A percentile compares a stretch with the other conserved stretches of the same genome.
Conservation (phyloP, 208 protist genomes). For the Leishmania major region DNA sequence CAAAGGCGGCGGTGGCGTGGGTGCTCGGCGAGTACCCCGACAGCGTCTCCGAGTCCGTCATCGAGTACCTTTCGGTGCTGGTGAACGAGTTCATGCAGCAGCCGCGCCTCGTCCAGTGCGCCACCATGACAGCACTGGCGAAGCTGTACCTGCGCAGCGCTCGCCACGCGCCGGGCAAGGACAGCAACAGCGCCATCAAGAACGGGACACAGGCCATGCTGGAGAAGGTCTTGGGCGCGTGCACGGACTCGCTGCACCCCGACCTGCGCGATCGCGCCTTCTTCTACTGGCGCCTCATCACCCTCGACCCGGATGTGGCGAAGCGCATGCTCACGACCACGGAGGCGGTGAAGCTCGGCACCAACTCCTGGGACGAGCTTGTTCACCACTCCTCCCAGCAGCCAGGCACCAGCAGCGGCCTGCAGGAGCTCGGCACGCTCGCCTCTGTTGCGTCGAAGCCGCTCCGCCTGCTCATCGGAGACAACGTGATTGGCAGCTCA, state of each 20-base stretch:
- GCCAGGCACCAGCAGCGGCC: background rate
- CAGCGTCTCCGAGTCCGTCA: slow-evolving; percentile 93
- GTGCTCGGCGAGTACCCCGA: slow-evolving; percentile 98
- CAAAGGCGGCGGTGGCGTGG: slow-evolving; percentile 97
- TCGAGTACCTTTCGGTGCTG: slow-evolving; percentile 94
- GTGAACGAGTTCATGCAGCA: slow-evolving; percentile 96
- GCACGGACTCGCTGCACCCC: slow-evolving; percentile 91
- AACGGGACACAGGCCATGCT: slow-evolving; percentile 70
- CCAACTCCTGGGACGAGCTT: slow-evolving; percentile 14
- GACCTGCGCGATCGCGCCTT: slow-evolving; percentile 98
- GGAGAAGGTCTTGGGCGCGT: slow-evolving; percentile 78
- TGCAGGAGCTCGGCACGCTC: slow-evolving; percentile 46
- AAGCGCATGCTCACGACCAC: slow-evolving; percentile 71
- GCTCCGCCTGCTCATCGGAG: slow-evolving; percentile 34
- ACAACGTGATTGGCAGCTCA: slow-evolving; percentile 16
- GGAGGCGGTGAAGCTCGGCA: slow-evolving; percentile 15
- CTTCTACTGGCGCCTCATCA: slow-evolving; percentile 98
- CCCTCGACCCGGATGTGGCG: slow-evolving; percentile 90
- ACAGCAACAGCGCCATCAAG: background rate
- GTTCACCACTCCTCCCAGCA: background rate
- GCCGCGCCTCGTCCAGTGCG: slow-evolving; percentile 93
- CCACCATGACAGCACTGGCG: slow-evolving; percentile 96
- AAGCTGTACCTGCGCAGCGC: slow-evolving; percentile 96
- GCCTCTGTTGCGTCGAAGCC: slow-evolving; percentile 37
- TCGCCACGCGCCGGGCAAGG: background rate